phyloP scores from a whole-genome alignment of 2,329 filamentous ascomycete species.

The Botryotinia narcissicola region DNA sequence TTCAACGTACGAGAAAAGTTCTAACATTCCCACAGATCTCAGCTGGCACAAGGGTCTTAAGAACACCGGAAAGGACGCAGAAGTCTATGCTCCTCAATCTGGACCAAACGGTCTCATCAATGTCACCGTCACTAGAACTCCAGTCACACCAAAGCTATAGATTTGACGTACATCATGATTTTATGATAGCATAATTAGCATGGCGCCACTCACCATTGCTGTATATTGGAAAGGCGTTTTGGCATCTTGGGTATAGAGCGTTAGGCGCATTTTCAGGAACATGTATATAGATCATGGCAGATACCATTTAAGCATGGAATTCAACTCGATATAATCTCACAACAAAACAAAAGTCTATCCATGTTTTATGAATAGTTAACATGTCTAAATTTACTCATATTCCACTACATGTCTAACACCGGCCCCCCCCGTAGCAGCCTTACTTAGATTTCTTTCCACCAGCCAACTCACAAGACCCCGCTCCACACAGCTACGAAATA shows the following conservation, averaged over 20 bases:
- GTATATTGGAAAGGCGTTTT: constrained; percentile 14
- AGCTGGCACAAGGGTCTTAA: constrained; percentile 95
- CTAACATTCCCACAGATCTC: constrained; percentile 59
- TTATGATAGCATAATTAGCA: neutral
- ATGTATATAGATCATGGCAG: constrained; percentile 5
- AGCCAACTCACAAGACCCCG: neutral
- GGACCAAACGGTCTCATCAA: constrained; percentile 94
- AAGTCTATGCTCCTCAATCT: constrained; percentile 91
- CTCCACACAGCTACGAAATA: neutral
- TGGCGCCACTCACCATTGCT: neutral
- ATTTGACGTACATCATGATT: constrained; percentile 7
- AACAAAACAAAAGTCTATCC: too few species aligned
- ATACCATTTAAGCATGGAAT: constrained; percentile 14
- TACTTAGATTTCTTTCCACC: neutral
- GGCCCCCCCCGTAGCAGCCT: neutral
- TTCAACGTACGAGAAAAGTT: neutral
- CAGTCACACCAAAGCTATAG: constrained; percentile 33
- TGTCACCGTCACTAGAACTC: constrained; percentile 71
- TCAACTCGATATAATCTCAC: constrained; percentile 26
- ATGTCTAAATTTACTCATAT: neutral
- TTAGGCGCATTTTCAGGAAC: constrained; percentile 4
- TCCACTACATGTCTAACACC: neutral
- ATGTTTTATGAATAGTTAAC: neutral
- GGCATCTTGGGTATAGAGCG: constrained; percentile 3
- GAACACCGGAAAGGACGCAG: constrained; percentile 93